These are phyloP conservation scores for Penicillium sp. DNA, from an alignment of 2,329 filamentous ascomycete genomes.

Conservation along the genomic window DNA sequence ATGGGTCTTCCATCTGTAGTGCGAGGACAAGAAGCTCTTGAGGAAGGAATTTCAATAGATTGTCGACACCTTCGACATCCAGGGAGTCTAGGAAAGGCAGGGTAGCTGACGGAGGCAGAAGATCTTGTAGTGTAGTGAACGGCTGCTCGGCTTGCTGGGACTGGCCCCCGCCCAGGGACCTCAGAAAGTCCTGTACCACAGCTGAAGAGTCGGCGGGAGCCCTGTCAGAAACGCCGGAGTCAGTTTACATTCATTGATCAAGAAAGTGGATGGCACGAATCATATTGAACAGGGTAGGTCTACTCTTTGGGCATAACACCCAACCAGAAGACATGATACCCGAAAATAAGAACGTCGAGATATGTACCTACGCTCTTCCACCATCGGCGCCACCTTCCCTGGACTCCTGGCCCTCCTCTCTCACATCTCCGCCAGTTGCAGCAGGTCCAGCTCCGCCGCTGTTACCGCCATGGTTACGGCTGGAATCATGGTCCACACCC, in stretches of 20 bases:
- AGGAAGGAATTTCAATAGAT: constrained; percentile 78
- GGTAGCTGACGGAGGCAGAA: constrained; percentile 78
- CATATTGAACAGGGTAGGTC: constrained; percentile 14
- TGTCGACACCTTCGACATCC: constrained; percentile 69
- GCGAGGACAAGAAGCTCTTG: constrained; percentile 77
- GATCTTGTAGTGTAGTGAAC: constrained; percentile 84
- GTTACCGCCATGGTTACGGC: constrained; percentile 63
- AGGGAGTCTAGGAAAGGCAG: constrained; percentile 75
- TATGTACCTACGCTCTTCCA: constrained; percentile 95
- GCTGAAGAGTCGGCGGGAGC: constrained; percentile 65
- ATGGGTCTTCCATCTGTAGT: constrained; percentile 66
- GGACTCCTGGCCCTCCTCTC: constrained; percentile 85
- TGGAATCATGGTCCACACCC: constrained; percentile 62
- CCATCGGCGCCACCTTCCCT: constrained; percentile 95
- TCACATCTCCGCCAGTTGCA: constrained; percentile 88
- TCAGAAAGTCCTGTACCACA: constrained; percentile 85
- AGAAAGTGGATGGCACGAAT: constrained; percentile 13
- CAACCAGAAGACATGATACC: constrained; percentile 13
- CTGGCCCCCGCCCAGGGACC: constrained; percentile 71
- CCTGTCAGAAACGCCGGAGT: constrained; percentile 58
- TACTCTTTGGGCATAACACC: constrained; percentile 8
- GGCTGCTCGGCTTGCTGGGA: constrained; percentile 61
- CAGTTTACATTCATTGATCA: constrained; percentile 13
- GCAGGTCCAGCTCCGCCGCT: constrained; percentile 82
- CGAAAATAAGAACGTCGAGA: constrained; percentile 38